A percentile compares a stretch with the other conserved stretches of the same genome.
Evolutionary conservation across 345 rosid species (phyloP).

Genomic region (Ceriops zippeliana): DNA sequence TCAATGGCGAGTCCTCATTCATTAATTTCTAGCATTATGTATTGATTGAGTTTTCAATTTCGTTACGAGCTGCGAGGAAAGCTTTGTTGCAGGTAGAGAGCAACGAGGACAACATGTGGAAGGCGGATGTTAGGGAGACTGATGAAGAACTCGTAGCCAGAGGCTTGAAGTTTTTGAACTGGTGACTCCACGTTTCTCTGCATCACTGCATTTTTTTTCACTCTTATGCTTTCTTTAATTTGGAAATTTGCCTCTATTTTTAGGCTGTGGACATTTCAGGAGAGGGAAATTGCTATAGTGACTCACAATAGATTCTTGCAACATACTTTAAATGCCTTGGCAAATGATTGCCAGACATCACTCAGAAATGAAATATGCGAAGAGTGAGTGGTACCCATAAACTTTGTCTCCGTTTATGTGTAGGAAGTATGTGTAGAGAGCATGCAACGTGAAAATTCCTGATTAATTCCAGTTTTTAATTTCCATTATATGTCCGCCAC

Average conservation of each 20-base stretch:
- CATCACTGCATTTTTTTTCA: not conserved
- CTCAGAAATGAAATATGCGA: constrained; percentile 25
- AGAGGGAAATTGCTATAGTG: constrained; percentile 78
- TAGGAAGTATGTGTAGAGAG: too few relatives aligned
- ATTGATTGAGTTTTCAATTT: not conserved
- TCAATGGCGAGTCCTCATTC: constrained; percentile 43
- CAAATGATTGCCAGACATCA: constrained; percentile 33
- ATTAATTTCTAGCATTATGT: not conserved
- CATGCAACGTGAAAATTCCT: not conserved
- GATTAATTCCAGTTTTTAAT: not conserved
- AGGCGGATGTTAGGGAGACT: constrained; percentile 41
- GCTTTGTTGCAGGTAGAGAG: constrained; percentile 49
- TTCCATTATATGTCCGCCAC: too few relatives aligned
- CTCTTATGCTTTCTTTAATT: too few relatives aligned
- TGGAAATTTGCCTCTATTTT: not conserved
- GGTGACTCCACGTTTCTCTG: constrained; percentile 32
- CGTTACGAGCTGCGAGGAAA: not conserved
- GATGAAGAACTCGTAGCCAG: constrained; percentile 53
- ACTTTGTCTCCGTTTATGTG: too few relatives aligned
- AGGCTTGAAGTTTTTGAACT: constrained; percentile 50
- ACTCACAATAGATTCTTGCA: constrained; percentile 70
- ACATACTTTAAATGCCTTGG: constrained; percentile 40
- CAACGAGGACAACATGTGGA: constrained; percentile 67
- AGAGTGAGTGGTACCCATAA: constrained; percentile 22
- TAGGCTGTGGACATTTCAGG: constrained; percentile 74